These are phyloP conservation scores for Wallemia mellicola DNA, from an alignment of 1,284 basidiomycete species.

Conservation along the genomic window DNA sequence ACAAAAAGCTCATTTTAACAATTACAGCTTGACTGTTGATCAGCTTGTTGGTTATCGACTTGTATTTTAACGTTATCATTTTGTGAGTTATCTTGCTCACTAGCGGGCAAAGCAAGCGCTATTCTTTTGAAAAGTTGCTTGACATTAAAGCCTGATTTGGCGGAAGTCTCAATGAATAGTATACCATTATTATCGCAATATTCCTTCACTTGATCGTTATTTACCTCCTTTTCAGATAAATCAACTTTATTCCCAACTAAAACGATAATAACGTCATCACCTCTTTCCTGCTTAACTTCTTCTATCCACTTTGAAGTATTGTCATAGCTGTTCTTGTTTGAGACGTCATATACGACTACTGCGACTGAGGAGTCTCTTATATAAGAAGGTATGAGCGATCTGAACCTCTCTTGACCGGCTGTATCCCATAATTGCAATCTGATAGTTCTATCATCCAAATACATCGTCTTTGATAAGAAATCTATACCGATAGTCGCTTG, in stretches of 20 bases:
- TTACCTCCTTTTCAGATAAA: conserved; percentile 84
- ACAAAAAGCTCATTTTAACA: too few species aligned
- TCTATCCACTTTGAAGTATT: conserved; percentile 99
- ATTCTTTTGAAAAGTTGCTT: conserved; percentile 99
- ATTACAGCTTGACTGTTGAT: not conserved
- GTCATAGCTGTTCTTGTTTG: conserved; percentile 83
- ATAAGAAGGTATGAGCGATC: conserved; percentile 92
- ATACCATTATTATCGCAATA: conserved; percentile 77
- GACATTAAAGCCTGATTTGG: conserved; percentile 97
- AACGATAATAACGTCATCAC: conserved; percentile 94
- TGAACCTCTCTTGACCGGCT: conserved; percentile 71
- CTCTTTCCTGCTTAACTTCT: conserved; percentile 87
- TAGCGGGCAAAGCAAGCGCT: conserved; percentile 84
- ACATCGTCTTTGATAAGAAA: conserved; percentile 99
- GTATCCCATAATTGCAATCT: conserved; percentile 97
- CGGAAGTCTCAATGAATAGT: conserved; percentile 98
- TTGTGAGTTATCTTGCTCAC: conserved; percentile 45
- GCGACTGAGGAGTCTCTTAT: conserved; percentile 96
- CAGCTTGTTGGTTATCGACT: not conserved
- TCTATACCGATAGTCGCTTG: conserved; percentile 99
- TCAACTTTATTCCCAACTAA: conserved; percentile 98
- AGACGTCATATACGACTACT: conserved; percentile 89
- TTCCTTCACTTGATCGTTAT: conserved; percentile 79
- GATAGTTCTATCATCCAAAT: conserved; percentile 92
- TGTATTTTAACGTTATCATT: conserved; percentile 26